Conservation (phyloP, 441 rosid genomes). For the Populus tomentosa region DNA sequence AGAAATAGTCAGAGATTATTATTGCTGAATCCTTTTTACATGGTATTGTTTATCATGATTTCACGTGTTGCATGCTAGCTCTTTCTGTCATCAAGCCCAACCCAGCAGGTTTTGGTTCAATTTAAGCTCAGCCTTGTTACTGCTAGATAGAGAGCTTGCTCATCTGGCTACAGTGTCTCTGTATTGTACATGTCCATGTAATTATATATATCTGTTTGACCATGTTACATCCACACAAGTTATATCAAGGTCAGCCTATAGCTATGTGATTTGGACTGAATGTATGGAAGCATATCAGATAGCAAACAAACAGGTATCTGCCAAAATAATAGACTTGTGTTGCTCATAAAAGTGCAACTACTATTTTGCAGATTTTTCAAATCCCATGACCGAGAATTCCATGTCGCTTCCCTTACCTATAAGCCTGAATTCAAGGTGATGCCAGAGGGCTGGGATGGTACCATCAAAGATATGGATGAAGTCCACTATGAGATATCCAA, state of each 20-base stretch:
- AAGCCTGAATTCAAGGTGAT: slow-evolving; percentile 92
- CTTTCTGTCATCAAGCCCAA: not conserved
- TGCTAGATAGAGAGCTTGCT: not conserved
- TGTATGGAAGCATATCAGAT: not conserved
- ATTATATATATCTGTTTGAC: not conserved
- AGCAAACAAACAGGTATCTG: not conserved
- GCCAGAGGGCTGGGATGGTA: slow-evolving; percentile 99
- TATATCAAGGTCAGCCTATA: not conserved
- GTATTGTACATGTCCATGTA: not conserved
- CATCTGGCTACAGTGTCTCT: not conserved
- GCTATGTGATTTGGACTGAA: not conserved
- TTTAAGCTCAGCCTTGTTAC: not conserved
- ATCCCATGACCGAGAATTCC: slow-evolving; percentile 90
- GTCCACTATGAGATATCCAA: slow-evolving; percentile 91
- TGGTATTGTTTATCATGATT: not conserved
- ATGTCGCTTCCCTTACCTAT: slow-evolving; percentile 85
- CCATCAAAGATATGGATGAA: slow-evolving; percentile 76
- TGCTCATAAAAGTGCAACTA: not conserved
- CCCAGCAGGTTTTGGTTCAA: not conserved
- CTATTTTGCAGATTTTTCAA: slow-evolving; percentile 52
- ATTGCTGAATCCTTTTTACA: not conserved
- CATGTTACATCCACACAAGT: not conserved
- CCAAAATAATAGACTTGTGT: not conserved
- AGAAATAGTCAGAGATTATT: not conserved
- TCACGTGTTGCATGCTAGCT: not conserved